A percentile compares a stretch with the other conserved stretches of the same genome.
Conservation (phyloP, 2,329 filamentous ascomycete genomes). For the Penicillium sp. region DNA sequence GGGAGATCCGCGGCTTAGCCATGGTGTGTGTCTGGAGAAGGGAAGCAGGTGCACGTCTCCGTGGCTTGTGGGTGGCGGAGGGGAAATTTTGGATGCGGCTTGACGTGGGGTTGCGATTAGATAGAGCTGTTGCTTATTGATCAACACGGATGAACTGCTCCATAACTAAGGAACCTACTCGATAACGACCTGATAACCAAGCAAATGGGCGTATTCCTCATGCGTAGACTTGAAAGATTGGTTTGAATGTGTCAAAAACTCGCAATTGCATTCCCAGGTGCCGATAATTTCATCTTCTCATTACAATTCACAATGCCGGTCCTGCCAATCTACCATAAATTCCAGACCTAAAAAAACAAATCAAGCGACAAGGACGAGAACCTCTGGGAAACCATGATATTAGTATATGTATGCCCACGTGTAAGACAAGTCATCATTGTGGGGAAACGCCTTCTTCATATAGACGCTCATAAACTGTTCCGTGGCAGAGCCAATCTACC, state of each 20-base stretch:
- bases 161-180: no score
- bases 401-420: slow-evolving; percentile 1
- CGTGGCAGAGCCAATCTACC: slow-evolving; percentile 59
- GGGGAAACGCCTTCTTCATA: slow-evolving; percentile 28
- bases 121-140: slow-evolving; percentile 5
- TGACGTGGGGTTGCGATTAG: slow-evolving; percentile 6
- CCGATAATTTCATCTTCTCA: not conserved
- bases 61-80: slow-evolving; percentile 5
- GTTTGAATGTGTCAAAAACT: no score
- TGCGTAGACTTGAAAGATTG: no score
- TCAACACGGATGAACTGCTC: no score
- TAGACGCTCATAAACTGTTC: slow-evolving; percentile 56
- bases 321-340: slow-evolving; percentile 15
- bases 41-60: not conserved
- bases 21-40: slow-evolving; percentile 4
- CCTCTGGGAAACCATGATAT: not conserved
- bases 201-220: no score
- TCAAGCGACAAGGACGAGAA: not conserved
- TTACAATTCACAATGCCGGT: slow-evolving; percentile 3
- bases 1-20: slow-evolving; percentile 30
- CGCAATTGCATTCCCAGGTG: no score
- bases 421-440: slow-evolving; percentile 17
- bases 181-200: no score
- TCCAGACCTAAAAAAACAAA: slow-evolving; percentile 5
- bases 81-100: slow-evolving; percentile 12